Base-by-base conservation (phyloP, 768 basidiomycete species). In the Termitomyces eurrhizus region DNA sequence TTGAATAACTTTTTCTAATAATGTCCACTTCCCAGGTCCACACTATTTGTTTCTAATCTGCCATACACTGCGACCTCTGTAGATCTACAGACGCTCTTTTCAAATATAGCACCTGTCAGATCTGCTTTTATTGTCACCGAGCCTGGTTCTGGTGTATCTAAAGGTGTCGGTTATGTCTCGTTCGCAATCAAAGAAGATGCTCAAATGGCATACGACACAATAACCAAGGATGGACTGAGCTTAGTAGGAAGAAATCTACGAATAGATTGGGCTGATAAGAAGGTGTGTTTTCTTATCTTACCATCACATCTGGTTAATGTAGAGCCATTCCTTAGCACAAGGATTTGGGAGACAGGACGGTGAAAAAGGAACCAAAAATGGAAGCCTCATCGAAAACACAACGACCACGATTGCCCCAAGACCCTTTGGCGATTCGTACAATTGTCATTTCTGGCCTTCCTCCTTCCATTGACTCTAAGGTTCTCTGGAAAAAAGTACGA, bases 101-200 rank as follows among this genome's bases (percentile, higher is more conserved):
- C 95, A 7, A 93, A 95, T 72, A 84, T 97, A 64, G 97, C 94
- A 0, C 97, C 97, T 33, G 91, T 99, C 16, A 85, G 94, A 41
- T 88, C 90, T 21, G 95, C 95, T 0, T 98, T 99, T 68, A 88
- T 99, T 7, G 97, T 98, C 21, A 84, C 87, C 13, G 89, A 95
- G 57, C 86, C 83, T 8, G 88, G 82, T 37, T 83, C 85, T 1
- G 85, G 86, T 18, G 75, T 83, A 5, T 95, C 93, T 1, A 97
- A 98, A 71, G 96, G 96, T 64, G 95, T 98, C 24, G 97, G 97
- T 62, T 98, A 97, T 70, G 93, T 98, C 63, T 89, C 93, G 0
- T 98, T 96, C 73, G 86, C 94, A 0, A 79, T 93, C 58, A 85
- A 82, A 58, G 92, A 97, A 67, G 97, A 98, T 73, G 96, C 95